Conservation (phyloP, 2,329 filamentous ascomycete species). For the Fusarium tupiense region DNA sequence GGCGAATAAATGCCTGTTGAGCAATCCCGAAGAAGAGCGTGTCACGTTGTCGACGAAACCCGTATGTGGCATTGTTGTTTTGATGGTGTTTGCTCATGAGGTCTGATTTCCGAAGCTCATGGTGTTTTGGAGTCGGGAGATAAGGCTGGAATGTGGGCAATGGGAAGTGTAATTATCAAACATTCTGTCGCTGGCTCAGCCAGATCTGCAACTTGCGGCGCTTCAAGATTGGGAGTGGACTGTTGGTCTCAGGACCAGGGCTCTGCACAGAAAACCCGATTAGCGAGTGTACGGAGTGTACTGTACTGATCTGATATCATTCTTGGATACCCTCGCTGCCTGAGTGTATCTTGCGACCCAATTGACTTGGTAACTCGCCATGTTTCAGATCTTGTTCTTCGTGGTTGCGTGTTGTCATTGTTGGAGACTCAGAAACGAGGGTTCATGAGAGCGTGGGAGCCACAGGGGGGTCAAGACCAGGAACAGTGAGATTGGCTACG, state of each 20-base stretch:
- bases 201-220: too few relatives aligned
- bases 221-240: too few relatives aligned
- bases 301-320: too few relatives aligned
- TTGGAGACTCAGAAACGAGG: neutral
- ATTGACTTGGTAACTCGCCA: rapidly evolving
- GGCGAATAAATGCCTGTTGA: neutral
- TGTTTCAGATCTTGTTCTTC: neutral
- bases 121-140: neutral
- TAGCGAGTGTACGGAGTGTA: too few relatives aligned
- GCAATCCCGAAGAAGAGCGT: rapidly evolving
- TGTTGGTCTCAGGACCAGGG: too few relatives aligned
- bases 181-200: neutral
- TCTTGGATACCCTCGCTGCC: rapidly evolving
- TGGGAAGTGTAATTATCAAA: rapidly evolving
- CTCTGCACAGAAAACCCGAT: neutral
- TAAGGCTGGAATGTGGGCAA: rapidly evolving
- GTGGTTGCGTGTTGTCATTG: rapidly evolving
- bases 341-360: rapidly evolving
- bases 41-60: neutral
- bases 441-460: neutral
- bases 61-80: neutral
- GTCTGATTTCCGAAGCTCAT: rapidly evolving
- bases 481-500: too few relatives aligned
- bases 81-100: neutral
- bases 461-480: too few relatives aligned